Evolutionary conservation across 164 flowering plant genomes (phyloP), one percentile per base, ranked within the genome.

Genomic region (Vitis rupestris): DNA sequence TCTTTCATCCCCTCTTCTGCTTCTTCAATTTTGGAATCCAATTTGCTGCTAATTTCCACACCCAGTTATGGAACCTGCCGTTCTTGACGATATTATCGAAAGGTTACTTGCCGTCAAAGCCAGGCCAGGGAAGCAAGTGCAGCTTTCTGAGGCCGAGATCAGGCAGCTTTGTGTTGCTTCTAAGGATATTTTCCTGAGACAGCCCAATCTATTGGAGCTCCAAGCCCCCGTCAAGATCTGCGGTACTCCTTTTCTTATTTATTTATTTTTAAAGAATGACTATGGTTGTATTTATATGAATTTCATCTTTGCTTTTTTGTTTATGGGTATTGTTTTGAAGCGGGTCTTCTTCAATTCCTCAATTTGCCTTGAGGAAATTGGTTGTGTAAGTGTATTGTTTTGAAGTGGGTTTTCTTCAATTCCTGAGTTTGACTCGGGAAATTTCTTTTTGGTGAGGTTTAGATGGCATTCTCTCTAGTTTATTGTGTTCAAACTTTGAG

Each of bases 211-310:
- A 3, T 76, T 88, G 72, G 88, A 88, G 69, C 76, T 88, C 57
- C 85, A 86, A 69, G 88, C 92, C 0, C 92, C 92, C 31, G 72
- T 88, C 16, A 86, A 88, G 62, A 82, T 88, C 50, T 88, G 92
- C 57, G 92, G 92, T 88, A 37, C 44, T 37, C 44, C 7, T 37
- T 6, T 6, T 37, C 4, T 37, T 37, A 37, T 37, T 37, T 37
- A 37, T 37, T 37, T 37, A 78, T 8, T 0, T 63, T 19, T 62
- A 17, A 50, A 13, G 51, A 2, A 37, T 50, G 62, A 12, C 72
- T 61, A 30, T 30, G 31, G 48, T 0, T 17, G 7, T 30, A 2
- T 63, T 10, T n/a, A 14, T 23, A 23, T 23, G 27, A 11, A 44
- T 50, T 37, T 63, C 4, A 10, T 13, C n/a, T 56, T 30, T 13